Conservation (phyloP, 2,329 filamentous ascomycete species). For the Didymella sp. region DNA sequence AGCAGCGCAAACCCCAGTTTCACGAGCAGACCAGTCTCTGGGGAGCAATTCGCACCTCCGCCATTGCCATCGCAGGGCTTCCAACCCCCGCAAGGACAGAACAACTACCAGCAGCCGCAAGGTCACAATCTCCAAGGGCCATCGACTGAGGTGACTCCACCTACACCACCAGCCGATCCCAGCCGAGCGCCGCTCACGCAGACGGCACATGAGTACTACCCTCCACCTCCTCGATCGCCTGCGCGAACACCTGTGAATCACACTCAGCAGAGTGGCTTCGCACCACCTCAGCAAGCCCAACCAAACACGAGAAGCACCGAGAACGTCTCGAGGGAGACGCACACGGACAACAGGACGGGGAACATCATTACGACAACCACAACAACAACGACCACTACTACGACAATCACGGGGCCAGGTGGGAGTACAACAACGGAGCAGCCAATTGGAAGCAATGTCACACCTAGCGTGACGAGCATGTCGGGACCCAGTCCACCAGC, state of each 20-base stretch:
- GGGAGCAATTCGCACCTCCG: constrained; percentile 34
- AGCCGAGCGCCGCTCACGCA: constrained; percentile 8
- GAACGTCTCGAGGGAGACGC: constrained; percentile 39
- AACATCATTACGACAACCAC: constrained; percentile 47
- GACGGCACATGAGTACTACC: constrained; percentile 9
- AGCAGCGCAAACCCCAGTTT: constrained; percentile 45
- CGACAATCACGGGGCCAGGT: constrained; percentile 45
- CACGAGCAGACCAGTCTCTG: constrained; percentile 37
- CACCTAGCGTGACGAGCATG: constrained; percentile 39
- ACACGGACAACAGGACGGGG: constrained; percentile 42
- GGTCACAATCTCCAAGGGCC: not conserved
- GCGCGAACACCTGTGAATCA: not conserved
- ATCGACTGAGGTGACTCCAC: constrained; percentile 27
- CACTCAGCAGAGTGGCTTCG: constrained; percentile 4
- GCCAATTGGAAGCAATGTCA: constrained; percentile 28
- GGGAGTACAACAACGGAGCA: constrained; percentile 45
- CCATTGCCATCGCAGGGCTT: constrained; percentile 15
- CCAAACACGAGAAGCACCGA: constrained; percentile 28
- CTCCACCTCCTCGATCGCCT: constrained; percentile 13
- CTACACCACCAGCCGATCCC: constrained; percentile 28
- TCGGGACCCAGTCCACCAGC: constrained; percentile 45
- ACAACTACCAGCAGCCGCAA: constrained; percentile 8
- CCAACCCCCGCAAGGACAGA: not conserved
- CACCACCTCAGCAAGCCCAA: constrained; percentile 4
- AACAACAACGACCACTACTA: constrained; percentile 48